Evolutionary conservation across 1,139 yeast genomes (phyloP).

Genomic region (Suhomyces chickasaworum): DNA sequence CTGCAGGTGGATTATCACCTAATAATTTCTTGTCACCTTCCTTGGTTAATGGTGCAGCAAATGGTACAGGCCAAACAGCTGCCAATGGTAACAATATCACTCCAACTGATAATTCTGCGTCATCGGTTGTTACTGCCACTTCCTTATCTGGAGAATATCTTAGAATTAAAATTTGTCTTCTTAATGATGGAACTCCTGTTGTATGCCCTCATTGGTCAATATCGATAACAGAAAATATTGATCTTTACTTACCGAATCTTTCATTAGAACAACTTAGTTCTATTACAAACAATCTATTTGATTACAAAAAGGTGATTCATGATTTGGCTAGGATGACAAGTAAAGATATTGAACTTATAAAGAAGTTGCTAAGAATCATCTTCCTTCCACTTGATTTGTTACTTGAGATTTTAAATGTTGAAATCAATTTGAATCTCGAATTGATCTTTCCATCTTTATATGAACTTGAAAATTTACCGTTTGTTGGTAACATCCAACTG

Average conservation of each 20-base stretch:
- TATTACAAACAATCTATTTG: constrained; percentile 45
- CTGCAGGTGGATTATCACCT: constrained; percentile 48
- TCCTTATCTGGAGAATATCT: constrained; percentile 83
- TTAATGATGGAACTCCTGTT: constrained; percentile 84
- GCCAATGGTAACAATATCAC: constrained; percentile 13
- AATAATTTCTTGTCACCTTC: constrained; percentile 42
- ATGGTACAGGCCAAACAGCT: constrained; percentile 2
- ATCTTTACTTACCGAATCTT: constrained; percentile 50
- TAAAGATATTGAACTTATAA: constrained; percentile 39
- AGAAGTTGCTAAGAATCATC: constrained; percentile 43
- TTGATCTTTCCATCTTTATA: constrained; percentile 77
- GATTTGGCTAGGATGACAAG: constrained; percentile 43
- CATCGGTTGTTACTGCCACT: constrained; percentile 88
- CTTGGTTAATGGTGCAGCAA: constrained; percentile 17
- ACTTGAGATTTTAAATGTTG: constrained; percentile 53
- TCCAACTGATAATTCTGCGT: constrained; percentile 23
- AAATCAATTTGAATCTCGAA: constrained; percentile 73
- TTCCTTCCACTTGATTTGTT: constrained; percentile 67
- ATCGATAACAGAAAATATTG: constrained; percentile 56
- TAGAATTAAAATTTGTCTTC: constrained; percentile 66
- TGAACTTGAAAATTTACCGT: constrained; percentile 58
- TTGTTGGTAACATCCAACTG: constrained; percentile 49
- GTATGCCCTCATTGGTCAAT: constrained; percentile 75
- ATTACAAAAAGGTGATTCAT: constrained; percentile 44
- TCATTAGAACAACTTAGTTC: constrained; percentile 45